Base-by-base conservation (phyloP, 768 basidiomycete species). In the Psilocybe cyanescens region DNA sequence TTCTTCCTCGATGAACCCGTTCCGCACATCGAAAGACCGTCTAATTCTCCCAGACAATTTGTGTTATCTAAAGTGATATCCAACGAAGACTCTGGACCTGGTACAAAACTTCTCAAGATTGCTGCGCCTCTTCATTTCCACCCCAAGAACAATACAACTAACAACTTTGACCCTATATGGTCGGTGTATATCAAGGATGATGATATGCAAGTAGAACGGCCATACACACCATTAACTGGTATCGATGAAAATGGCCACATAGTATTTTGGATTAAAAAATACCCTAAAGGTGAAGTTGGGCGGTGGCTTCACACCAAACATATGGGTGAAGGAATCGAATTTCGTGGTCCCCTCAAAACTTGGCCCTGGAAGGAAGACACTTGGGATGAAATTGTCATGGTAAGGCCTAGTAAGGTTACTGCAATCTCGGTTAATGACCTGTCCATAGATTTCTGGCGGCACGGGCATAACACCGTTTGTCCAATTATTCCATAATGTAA, bases 401-500 rank as follows among this genome's bases (percentile, higher is more conserved):
- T 88, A 70, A 46, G 81, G 2, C 5, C 28, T 58, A 59, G 37
- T 48, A 19, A 24, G 24, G 24, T 24, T 30, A 54, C 16, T 50
- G 52, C 16, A 49, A 44, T 6, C 30, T 46, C 28, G 33, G 11
- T 12, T 58, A 49, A 41, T 50, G 3, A 58, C 17, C 19, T 33
- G 53, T 24, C 3, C 35, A 9, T 57, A 95, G 93, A 87, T 95
- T 57, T 94, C 92, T 47, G 93, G 93, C 39, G 93, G 93, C 29
- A 95, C 93, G 4, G 93, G 94, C 30, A 88, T 95, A 52, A 89
- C 93, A 14, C 94, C 93, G 3, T 94, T 95, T 71, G 86, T 86
- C 68, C 93, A 95, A 69, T 79, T 95, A 17, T 78, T 94, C 60
- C 81, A 89, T 67, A 74, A 74, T 6, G 68, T 83, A 12, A 84